phyloP scores from a whole-genome alignment of 805 yeast genomes.

The Ogataea polymorpha region DNA sequence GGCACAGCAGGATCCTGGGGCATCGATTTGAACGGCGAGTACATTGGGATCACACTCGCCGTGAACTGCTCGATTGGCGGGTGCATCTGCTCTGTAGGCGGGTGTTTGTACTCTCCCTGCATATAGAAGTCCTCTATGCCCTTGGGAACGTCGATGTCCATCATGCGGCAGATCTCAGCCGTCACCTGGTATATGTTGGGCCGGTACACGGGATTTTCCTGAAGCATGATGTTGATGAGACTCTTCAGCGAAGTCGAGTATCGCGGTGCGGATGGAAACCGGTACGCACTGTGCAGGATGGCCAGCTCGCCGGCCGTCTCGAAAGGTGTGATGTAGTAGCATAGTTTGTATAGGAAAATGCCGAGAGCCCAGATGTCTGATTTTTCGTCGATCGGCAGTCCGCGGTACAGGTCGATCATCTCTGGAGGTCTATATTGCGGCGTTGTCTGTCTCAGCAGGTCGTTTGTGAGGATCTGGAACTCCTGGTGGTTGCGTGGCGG shows the following conservation, averaged over 20 bases:
- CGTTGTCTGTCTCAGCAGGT: conserved; percentile 86
- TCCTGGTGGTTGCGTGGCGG: conserved; percentile 76
- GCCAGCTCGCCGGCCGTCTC: conserved; percentile 87
- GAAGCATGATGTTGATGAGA: conserved; percentile 73
- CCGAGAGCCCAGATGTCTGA: conserved; percentile 98
- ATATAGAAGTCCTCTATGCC: conserved; percentile 35
- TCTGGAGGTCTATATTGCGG: conserved; percentile 96
- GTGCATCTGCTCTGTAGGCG: conserved; percentile 25
- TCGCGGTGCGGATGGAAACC: conserved; percentile 66
- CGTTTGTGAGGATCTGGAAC: conserved; percentile 74
- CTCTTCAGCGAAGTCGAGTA: conserved; percentile 72
- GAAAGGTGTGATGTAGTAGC: conserved; percentile 93
- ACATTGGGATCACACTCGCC: conserved; percentile 30
- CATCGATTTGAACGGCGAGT: conserved; percentile 34
- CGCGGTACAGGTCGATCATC: conserved; percentile 85
- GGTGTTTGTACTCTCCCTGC: conserved; percentile 29
- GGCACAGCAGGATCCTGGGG: conserved; percentile 41
- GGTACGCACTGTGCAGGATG: conserved; percentile 77
- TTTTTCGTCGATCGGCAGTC: conserved; percentile 84
- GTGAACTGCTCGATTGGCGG: conserved; percentile 30
- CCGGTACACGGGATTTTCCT: conserved; percentile 76
- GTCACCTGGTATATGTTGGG: conserved; percentile 86
- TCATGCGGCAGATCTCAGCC: conserved; percentile 57
- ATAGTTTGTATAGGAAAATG: conserved; percentile 80
- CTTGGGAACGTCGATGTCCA: conserved; percentile 43